Evolutionary conservation across 73 alveolate genomes (phyloP).

Genomic region (Tetrahymena thermophila): DNA sequence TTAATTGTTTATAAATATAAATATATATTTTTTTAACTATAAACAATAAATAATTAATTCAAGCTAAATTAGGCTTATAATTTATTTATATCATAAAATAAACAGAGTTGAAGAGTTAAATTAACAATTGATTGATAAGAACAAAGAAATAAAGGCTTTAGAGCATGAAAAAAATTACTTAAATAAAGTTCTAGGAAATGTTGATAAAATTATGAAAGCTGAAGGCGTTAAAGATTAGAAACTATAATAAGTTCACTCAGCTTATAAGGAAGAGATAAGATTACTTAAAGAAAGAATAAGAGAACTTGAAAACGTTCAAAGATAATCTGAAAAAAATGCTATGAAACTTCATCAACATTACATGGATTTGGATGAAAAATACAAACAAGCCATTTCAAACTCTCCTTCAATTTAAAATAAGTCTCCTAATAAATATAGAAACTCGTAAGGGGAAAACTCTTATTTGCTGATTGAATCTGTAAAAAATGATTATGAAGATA

Average conservation of each 20-base stretch:
- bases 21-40: too few species aligned
- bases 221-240: background rate
- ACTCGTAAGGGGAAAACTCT: background rate
- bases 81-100: background rate
- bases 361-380: background rate
- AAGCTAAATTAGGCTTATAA: background rate
- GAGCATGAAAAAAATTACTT: background rate
- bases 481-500: background rate
- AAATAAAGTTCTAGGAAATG: background rate
- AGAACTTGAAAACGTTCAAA: background rate
- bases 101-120: background rate
- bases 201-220: background rate
- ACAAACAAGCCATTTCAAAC: background rate
- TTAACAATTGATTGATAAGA: background rate
- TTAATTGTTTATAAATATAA: too few species aligned
- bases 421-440: background rate
- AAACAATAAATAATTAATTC: background rate
- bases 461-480: background rate
- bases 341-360: background rate
- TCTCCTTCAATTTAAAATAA: background rate
- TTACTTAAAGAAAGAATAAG: background rate
- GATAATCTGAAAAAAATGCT: background rate
- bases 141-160: background rate
- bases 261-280: background rate
- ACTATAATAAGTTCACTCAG: background rate